Percentiles rank a stretch among this genome's conserved stretches.
These are phyloP conservation scores for Euphorbia schlechtendalii DNA, from an alignment of 441 rosid genomes.

Conservation along the genomic window DNA sequence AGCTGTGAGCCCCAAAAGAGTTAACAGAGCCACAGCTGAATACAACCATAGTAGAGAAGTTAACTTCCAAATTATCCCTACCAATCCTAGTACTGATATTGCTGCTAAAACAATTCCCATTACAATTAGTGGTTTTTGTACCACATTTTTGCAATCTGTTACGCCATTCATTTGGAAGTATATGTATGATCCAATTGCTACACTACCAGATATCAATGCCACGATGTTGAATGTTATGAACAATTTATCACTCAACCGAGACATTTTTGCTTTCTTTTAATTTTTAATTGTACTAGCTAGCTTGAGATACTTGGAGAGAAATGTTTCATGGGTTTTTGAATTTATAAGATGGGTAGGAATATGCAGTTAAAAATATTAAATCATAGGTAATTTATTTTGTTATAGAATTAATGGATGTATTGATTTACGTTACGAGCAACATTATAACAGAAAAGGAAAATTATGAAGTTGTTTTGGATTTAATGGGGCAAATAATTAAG, in stretches of 20 bases:
- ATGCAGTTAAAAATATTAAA: neutral
- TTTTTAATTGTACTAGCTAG: neutral
- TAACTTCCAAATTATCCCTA: constrained; percentile 18
- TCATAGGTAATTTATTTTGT: neutral
- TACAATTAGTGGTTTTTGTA: constrained; percentile 9
- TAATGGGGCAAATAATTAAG: neutral
- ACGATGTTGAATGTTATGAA: constrained; percentile 2
- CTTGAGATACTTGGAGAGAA: neutral
- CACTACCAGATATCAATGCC: constrained; percentile 4
- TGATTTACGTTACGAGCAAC: neutral
- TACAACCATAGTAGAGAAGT: constrained; percentile 30
- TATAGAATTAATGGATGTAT: neutral
- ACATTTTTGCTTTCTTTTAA: constrained; percentile 1
- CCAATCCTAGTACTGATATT: constrained; percentile 27
- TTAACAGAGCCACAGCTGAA: constrained; percentile 23
- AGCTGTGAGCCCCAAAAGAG: constrained; percentile 23
- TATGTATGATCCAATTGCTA: constrained; percentile 11
- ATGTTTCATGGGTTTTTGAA: neutral
- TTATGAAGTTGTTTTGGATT: neutral
- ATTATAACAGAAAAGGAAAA: neutral
- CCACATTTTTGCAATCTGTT: constrained; percentile 14
- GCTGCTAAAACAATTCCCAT: constrained; percentile 10
- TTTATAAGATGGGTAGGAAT: neutral
- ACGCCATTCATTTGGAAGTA: constrained; percentile 13
- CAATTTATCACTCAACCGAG: neutral